A percentile compares a stretch with the other conserved stretches of the same genome.
These are phyloP conservation scores for Pseudozyma pruni DNA, from an alignment of 1,284 basidiomycete species.

Conservation along the genomic window DNA sequence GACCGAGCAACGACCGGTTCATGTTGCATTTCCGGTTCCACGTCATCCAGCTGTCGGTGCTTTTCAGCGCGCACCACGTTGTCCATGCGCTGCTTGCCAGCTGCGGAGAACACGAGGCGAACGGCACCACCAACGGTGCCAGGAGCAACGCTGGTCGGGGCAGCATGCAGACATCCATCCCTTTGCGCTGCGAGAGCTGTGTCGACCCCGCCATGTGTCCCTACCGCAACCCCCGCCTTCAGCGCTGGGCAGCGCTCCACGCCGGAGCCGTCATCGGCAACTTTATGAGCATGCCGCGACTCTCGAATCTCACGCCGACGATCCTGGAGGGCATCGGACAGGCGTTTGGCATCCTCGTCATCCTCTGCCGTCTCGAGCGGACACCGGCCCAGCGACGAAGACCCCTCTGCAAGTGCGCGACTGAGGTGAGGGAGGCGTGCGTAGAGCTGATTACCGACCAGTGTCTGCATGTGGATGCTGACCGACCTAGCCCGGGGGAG, in stretches of 20 bases:
- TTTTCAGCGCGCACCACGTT: slow-evolving; percentile 43
- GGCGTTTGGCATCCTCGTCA: slow-evolving; percentile 39
- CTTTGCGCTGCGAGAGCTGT: slow-evolving; percentile 36
- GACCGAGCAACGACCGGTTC: slow-evolving; percentile 46
- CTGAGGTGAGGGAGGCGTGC: slow-evolving; percentile 21
- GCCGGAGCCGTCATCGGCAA: slow-evolving; percentile 44
- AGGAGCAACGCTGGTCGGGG: background rate
- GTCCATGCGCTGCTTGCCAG: slow-evolving; percentile 31
- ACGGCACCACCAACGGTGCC: background rate
- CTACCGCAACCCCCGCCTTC: slow-evolving; percentile 25
- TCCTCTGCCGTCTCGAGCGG: slow-evolving; percentile 32
- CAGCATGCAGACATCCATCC: slow-evolving; percentile 13
- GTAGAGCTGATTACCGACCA: slow-evolving; percentile 40
- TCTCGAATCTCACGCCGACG: slow-evolving; percentile 34
- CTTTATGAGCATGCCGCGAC: slow-evolving; percentile 43
- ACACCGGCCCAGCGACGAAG: slow-evolving; percentile 14
- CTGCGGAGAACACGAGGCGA: slow-evolving; percentile 23
- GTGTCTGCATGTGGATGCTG: slow-evolving; percentile 38
- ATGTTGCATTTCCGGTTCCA: slow-evolving; percentile 42
- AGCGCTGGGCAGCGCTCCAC: slow-evolving; percentile 42
- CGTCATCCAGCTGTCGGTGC: slow-evolving; percentile 34
- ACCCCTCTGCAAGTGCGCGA: slow-evolving; percentile 5
- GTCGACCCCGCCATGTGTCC: slow-evolving; percentile 21
- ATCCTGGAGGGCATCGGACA: slow-evolving; percentile 43
- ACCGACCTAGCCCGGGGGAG: slow-evolving; percentile 13